These are phyloP conservation scores for Wickerhamiella parazyma DNA, from an alignment of 805 yeast species.

Conservation along the genomic window DNA sequence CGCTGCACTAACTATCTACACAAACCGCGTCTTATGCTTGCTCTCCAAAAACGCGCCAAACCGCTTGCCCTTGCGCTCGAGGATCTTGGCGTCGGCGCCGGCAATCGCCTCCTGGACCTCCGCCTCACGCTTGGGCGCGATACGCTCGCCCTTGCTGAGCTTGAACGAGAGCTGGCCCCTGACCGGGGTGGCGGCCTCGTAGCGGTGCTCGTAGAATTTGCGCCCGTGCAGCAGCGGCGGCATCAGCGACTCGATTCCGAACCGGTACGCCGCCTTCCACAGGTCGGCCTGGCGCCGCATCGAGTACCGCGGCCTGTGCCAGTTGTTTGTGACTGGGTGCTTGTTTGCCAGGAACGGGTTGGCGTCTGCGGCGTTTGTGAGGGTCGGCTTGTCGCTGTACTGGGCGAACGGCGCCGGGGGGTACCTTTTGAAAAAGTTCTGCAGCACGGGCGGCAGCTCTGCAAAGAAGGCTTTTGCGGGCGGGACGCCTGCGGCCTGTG, in stretches of 20 bases:
- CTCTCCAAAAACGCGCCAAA: slow-evolving; percentile 13
- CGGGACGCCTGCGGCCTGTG: slow-evolving; percentile 1
- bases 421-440: slow-evolving; percentile 60
- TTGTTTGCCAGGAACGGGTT: slow-evolving; percentile 82
- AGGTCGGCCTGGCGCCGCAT: slow-evolving; percentile 71
- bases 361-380: slow-evolving; percentile 52
- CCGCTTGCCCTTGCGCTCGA: slow-evolving; percentile 47
- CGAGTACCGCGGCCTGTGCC: slow-evolving; percentile 68
- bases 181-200: slow-evolving; percentile 52
- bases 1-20: no score
- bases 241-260: slow-evolving; percentile 64
- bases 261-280: slow-evolving; percentile 66
- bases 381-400: slow-evolving; percentile 52
- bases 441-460: slow-evolving; percentile 55
- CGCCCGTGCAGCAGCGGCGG: slow-evolving; percentile 50
- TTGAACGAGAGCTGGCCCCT: slow-evolving; percentile 67
- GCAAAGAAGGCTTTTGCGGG: slow-evolving; percentile 30
- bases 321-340: slow-evolving; percentile 65
- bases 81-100: slow-evolving; percentile 51
- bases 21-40: slow-evolving; percentile 12
- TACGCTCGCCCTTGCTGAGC: slow-evolving; percentile 70
- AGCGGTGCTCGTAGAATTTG: slow-evolving; percentile 68
- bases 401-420: slow-evolving; percentile 72
- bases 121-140: slow-evolving; percentile 37
- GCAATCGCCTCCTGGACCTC: slow-evolving; percentile 53